Percentiles rank a stretch among this genome's conserved stretches.
Conservation (phyloP, 169 alveolate species). For the Babesia divergens region DNA sequence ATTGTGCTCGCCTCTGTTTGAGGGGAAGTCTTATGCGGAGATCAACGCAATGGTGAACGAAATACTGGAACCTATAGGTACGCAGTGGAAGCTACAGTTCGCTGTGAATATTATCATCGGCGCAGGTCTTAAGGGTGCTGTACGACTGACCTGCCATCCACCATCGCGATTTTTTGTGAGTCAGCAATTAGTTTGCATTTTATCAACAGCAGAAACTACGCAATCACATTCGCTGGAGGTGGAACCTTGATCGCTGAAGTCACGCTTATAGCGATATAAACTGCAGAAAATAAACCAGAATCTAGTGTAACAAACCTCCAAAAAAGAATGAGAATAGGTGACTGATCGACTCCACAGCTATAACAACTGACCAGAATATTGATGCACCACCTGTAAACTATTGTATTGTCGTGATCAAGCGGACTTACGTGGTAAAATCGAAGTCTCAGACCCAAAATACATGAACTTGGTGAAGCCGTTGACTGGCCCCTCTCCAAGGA, state of each 20-base stretch:
- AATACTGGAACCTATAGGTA: constrained; percentile 75
- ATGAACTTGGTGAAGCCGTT: constrained; percentile 30
- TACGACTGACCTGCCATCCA: constrained; percentile 77
- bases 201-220: constrained; percentile 55
- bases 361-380: not conserved
- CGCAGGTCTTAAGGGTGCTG: constrained; percentile 67
- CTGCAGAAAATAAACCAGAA: not conserved
- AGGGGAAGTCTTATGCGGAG: constrained; percentile 80
- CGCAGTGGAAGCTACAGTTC: not conserved
- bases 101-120: not conserved
- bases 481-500: constrained; percentile 31
- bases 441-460: not conserved
- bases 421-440: not conserved
- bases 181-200: not conserved
- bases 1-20: constrained; percentile 85
- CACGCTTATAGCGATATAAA: not conserved
- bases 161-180: constrained; percentile 72
- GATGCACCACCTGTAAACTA: constrained; percentile 5
- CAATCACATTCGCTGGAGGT: constrained; percentile 74
- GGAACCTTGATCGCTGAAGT: constrained; percentile 73
- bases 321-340: constrained; percentile 9
- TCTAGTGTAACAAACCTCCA: constrained; percentile 8
- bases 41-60: constrained; percentile 80
- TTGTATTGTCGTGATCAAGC: not conserved
- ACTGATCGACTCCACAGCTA: constrained; percentile 4